Conservation (phyloP, 1,284 basidiomycete species). For the Apiotrichum akiyoshidainum region DNA sequence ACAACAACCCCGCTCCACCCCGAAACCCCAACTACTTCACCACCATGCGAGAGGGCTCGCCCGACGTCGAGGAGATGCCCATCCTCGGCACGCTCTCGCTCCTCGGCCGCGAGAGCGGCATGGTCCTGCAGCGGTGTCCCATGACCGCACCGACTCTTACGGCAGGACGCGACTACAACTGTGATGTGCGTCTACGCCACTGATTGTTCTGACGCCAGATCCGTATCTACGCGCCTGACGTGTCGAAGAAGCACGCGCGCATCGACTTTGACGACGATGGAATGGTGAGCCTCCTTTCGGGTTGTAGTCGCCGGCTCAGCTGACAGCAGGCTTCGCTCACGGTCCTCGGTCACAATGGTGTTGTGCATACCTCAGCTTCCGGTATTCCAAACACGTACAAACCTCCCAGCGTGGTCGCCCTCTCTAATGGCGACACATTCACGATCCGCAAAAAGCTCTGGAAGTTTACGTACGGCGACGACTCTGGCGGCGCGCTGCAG, state of each 20-base stretch:
- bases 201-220: constrained; percentile 26
- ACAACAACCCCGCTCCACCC: background rate
- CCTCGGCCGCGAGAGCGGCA: constrained; percentile 33
- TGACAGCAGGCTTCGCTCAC: constrained; percentile 35
- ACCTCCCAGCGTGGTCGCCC: constrained; percentile 24
- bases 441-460: constrained; percentile 45
- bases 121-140: constrained; percentile 30
- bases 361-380: constrained; percentile 24
- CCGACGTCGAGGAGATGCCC: background rate
- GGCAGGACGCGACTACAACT: constrained; percentile 41
- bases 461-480: constrained; percentile 41
- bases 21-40: background rate
- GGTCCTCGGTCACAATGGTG: constrained; percentile 40
- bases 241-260: constrained; percentile 47
- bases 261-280: constrained; percentile 43
- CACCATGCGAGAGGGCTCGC: background rate
- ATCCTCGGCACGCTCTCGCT: constrained; percentile 35
- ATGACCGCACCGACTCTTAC: constrained; percentile 40
- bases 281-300: constrained; percentile 25
- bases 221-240: constrained; percentile 46
- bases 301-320: no score
- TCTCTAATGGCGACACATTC: constrained; percentile 40
- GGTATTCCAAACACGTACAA: constrained; percentile 17
- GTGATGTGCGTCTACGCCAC: constrained; percentile 32
- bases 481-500: background rate